Conservation (phyloP, 208 protist genomes). For the Leishmania lainsoni region DNA sequence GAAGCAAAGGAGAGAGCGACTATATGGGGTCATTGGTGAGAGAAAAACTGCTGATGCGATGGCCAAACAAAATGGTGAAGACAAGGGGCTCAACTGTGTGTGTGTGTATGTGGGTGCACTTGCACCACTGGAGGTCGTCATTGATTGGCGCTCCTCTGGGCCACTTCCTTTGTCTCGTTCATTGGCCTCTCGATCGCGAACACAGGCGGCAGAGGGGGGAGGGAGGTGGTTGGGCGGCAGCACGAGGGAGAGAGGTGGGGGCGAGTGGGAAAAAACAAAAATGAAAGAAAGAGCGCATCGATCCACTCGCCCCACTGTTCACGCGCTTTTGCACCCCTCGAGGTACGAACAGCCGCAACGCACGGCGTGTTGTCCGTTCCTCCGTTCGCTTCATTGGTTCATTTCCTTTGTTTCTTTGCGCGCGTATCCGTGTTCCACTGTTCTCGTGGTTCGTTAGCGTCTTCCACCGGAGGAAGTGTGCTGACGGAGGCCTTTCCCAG, state of each 20-base stretch:
- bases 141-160: background rate
- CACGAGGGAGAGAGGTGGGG: background rate
- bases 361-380: background rate
- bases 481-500: background rate
- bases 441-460: conserved; percentile 3
- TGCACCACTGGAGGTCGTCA: background rate
- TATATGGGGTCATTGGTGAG: background rate
- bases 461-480: background rate
- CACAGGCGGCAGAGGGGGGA: background rate
- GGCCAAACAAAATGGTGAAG: background rate
- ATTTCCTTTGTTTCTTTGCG: background rate
- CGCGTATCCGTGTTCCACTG: background rate
- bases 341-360: background rate
- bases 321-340: background rate
- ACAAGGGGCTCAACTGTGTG: background rate
- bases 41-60: background rate
- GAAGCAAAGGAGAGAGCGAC: background rate
- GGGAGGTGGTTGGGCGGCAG: background rate
- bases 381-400: background rate
- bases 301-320: background rate
- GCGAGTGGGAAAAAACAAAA: background rate
- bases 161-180: background rate
- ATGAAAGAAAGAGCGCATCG: background rate
- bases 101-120: background rate
- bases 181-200: background rate